A percentile compares a stretch with the other conserved stretches of the same genome.
phyloP scores from a whole-genome alignment of 768 basidiomycete genomes.

The Lactarius hatsudake region DNA sequence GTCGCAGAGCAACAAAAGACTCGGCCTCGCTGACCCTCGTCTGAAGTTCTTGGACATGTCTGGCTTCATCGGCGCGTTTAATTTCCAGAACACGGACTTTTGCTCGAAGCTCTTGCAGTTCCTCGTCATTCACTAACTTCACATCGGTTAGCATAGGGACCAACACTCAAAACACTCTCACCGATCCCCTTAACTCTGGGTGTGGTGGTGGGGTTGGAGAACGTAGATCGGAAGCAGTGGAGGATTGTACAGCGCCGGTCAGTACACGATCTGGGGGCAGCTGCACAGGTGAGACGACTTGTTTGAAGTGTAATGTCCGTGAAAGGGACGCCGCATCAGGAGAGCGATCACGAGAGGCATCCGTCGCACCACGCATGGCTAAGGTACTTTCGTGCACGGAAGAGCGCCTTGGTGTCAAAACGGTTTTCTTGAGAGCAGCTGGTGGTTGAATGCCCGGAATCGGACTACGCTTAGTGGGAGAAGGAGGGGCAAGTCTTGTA shows the following conservation, averaged over 20 bases:
- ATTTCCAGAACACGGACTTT: constrained; percentile 84
- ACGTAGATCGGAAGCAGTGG: constrained; percentile 7
- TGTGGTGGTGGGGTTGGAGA: constrained; percentile 19
- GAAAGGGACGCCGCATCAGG: constrained; percentile 30
- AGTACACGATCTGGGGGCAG: constrained; percentile 18
- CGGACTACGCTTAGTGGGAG: constrained; percentile 56
- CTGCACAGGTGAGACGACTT: constrained; percentile 37
- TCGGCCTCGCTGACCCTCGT: constrained; percentile 81
- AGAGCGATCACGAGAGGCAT: constrained; percentile 35
- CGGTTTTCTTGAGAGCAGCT: constrained; percentile 9
- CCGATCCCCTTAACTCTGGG: constrained; percentile 1
- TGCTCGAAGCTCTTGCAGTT: constrained; percentile 76
- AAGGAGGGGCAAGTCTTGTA: constrained; percentile 35
- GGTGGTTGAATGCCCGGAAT: constrained; percentile 17
- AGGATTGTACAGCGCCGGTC: constrained; percentile 18
- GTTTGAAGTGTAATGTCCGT: constrained; percentile 31
- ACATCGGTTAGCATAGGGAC: neutral
- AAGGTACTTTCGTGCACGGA: constrained; percentile 34
- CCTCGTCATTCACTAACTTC: constrained; percentile 44
- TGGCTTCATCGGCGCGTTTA: constrained; percentile 82
- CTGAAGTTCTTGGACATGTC: constrained; percentile 82
- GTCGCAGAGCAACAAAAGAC: constrained; percentile 76
- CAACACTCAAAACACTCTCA: neutral
- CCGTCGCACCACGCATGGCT: constrained; percentile 34
- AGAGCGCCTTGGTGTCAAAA: constrained; percentile 42